phyloP scores from a whole-genome alignment of 352 stramenopile genomes.

The Phytophthora pistaciae region DNA sequence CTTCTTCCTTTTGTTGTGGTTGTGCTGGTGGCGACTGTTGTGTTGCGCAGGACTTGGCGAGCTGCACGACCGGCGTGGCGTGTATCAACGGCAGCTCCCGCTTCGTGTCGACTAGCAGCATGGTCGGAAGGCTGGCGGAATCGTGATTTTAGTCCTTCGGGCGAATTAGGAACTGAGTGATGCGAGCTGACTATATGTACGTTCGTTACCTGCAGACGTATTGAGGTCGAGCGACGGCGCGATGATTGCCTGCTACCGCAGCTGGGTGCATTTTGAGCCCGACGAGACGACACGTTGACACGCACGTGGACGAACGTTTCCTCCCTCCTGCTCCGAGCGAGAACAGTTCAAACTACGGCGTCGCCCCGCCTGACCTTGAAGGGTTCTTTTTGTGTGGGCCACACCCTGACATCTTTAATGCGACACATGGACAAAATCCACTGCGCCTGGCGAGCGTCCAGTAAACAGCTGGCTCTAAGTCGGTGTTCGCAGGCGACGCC shows the following conservation, averaged over 20 bases:
- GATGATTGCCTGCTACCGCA: conserved; percentile 9
- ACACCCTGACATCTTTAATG: not conserved
- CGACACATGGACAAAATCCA: conserved; percentile 2
- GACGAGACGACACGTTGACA: conserved; percentile 20
- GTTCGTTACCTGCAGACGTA: not conserved
- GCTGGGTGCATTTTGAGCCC: conserved; percentile 21
- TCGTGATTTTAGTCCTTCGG: not conserved
- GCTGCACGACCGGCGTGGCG: conserved; percentile 16
- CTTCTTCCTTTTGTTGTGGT: not conserved
- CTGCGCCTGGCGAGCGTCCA: too few species aligned
- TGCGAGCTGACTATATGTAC: not conserved
- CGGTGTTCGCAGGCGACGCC: not conserved
- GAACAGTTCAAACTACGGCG: conserved; percentile 3
- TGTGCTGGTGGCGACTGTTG: not conserved
- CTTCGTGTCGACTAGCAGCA: conserved; percentile 25
- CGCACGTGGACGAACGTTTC: not conserved
- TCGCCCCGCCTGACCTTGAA: conserved; percentile 20
- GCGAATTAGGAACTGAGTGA: conserved; percentile 1
- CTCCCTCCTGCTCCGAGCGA: not conserved
- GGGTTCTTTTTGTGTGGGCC: conserved; percentile 29
- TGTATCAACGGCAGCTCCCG: conserved; percentile 13
- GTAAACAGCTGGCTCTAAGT: too few species aligned
- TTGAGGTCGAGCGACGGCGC: conserved; percentile 1
- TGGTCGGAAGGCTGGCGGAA: conserved; percentile 2
- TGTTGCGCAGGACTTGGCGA: conserved; percentile 3